Percentiles rank a stretch among this genome's conserved stretches.
Evolutionary conservation across 192 early-diverging fungal genomes (phyloP).

Genomic region (Borealophlyctis nickersoniae): DNA sequence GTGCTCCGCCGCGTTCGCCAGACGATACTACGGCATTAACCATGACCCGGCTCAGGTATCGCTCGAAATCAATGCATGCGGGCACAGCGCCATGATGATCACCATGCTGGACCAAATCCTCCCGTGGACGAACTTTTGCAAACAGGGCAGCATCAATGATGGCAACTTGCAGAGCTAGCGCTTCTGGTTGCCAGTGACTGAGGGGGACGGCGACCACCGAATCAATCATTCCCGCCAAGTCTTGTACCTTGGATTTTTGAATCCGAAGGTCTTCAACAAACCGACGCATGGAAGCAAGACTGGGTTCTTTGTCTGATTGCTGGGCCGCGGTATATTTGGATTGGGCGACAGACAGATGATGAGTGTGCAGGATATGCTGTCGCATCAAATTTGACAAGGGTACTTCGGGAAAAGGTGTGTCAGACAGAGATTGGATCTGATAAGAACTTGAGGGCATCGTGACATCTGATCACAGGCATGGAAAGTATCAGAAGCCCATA

Average conservation of each 20-base stretch:
- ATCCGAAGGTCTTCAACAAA: slow-evolving; percentile 26
- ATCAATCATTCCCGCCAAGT: slow-evolving; percentile 7
- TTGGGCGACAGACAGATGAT: slow-evolving; percentile 11
- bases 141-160: slow-evolving; percentile 17
- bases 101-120: slow-evolving; percentile 2
- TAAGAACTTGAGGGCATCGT: background rate
- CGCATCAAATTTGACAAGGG: slow-evolving; percentile 15
- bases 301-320: background rate
- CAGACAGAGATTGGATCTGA: background rate
- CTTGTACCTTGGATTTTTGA: slow-evolving; percentile 8
- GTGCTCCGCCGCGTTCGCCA: background rate
- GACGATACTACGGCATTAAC: slow-evolving; percentile 8
- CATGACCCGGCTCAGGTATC: slow-evolving; percentile 14
- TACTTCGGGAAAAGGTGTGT: slow-evolving; percentile 19
- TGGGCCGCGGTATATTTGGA: slow-evolving; percentile 3
- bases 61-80: slow-evolving; percentile 16
- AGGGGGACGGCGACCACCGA: slow-evolving; percentile 5
- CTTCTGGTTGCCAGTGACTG: slow-evolving; percentile 10
- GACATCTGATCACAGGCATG: too few species aligned
- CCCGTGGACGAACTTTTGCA: slow-evolving; percentile 6
- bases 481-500: background rate
- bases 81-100: too few species aligned
- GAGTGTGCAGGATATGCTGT: slow-evolving; percentile 13
- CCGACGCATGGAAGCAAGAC: slow-evolving; percentile 4
- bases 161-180: slow-evolving; percentile 18